phyloP scores from a whole-genome alignment of 768 basidiomycete species.

The Suillus clintonianus region DNA sequence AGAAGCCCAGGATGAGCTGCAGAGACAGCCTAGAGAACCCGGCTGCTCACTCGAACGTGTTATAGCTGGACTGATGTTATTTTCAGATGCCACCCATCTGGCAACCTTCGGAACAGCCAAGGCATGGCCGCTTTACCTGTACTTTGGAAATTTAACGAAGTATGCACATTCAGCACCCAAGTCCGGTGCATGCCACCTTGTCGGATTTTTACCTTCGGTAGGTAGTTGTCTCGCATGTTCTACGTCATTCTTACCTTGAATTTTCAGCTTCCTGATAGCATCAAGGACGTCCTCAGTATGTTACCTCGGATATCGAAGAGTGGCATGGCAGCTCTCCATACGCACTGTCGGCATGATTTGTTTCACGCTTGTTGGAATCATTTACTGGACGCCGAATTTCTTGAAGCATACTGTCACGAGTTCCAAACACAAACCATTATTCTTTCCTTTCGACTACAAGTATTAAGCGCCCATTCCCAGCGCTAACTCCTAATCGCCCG shows the following conservation, averaged over 20 bases:
- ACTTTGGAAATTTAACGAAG: conserved; percentile 4
- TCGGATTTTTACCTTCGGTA: conserved; percentile 19
- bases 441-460: too few relatives aligned
- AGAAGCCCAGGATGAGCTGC: conserved; percentile 17
- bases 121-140: conserved; percentile 18
- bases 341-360: conserved; percentile 19
- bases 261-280: conserved; percentile 15
- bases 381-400: background rate
- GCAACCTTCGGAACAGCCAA: conserved; percentile 16
- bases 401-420: background rate
- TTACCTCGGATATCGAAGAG: background rate
- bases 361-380: background rate
- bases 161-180: conserved; percentile 8
- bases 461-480: too few relatives aligned
- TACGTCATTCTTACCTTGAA: background rate
- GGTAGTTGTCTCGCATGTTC: background rate
- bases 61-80: background rate
- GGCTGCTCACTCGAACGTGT: conserved; percentile 14
- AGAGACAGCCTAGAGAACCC: conserved; percentile 7
- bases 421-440: too few relatives aligned
- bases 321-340: conserved; percentile 1
- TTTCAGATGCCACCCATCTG: conserved; percentile 18
- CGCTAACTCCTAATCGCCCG: too few relatives aligned
- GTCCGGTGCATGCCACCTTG: conserved; percentile 18
- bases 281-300: conserved; percentile 11